These are phyloP conservation scores for Magnaporthales sp. DNA, from an alignment of 2,329 filamentous ascomycete genomes.

Conservation along the genomic window DNA sequence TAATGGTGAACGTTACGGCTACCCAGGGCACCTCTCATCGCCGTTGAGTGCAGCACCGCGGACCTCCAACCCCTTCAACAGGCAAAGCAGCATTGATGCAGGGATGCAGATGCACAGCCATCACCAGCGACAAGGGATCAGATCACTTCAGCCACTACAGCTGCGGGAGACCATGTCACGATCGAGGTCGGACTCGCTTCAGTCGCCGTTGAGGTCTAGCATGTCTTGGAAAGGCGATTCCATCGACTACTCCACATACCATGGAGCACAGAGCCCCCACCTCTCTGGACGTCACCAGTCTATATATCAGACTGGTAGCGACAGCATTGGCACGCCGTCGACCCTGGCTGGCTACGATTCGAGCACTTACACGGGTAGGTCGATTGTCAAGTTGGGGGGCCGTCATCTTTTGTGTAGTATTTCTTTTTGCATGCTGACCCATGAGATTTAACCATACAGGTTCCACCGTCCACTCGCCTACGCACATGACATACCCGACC, in stretches of 20 bases:
- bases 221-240: constrained; percentile 56
- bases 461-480: constrained; percentile 38
- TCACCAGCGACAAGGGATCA: constrained; percentile 30
- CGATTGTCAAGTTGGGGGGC: background rate
- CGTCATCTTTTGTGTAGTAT: background rate
- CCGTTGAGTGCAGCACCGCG: constrained; percentile 35
- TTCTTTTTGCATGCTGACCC: constrained; percentile 9
- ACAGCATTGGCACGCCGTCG: constrained; percentile 27
- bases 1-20: constrained; percentile 42
- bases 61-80: constrained; percentile 42
- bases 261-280: constrained; percentile 30
- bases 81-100: constrained; percentile 36
- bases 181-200: constrained; percentile 47
- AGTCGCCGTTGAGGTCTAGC: constrained; percentile 49
- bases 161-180: constrained; percentile 48
- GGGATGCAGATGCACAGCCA: constrained; percentile 36
- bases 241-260: constrained; percentile 48
- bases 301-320: constrained; percentile 40
- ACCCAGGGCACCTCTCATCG: constrained; percentile 36
- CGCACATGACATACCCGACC: constrained; percentile 40
- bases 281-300: constrained; percentile 37
- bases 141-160: constrained; percentile 49
- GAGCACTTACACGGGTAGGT: constrained; percentile 42
- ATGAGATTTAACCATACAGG: constrained; percentile 24
- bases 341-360: constrained; percentile 40